A percentile compares a stretch with the other conserved stretches of the same genome.
Evolutionary conservation across 257 asterid species (phyloP).

Genomic region (Nyctanthes arbortristis): DNA sequence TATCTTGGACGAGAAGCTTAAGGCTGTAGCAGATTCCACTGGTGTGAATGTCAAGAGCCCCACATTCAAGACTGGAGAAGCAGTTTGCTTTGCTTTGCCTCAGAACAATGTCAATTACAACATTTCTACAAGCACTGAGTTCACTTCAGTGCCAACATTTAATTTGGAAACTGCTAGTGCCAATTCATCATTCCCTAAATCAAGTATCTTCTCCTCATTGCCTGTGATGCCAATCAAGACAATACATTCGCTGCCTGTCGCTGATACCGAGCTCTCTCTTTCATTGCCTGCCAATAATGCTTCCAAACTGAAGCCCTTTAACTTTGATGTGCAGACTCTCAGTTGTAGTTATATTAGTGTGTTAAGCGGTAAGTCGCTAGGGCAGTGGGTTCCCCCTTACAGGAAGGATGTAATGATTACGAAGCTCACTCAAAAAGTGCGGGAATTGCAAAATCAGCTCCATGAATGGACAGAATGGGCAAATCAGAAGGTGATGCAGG

Average conservation of each 20-base stretch:
- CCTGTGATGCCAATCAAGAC: slow-evolving; percentile 32
- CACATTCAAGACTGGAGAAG: slow-evolving; percentile 35
- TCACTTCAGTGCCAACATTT: slow-evolving; percentile 53
- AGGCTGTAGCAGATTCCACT: slow-evolving; percentile 56
- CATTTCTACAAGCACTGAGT: slow-evolving; percentile 41
- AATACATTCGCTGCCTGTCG: slow-evolving; percentile 50
- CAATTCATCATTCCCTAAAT: slow-evolving; percentile 36
- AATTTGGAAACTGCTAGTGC: slow-evolving; percentile 38
- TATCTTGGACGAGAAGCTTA: slow-evolving; percentile 64
- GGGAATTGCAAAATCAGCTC: slow-evolving; percentile 51
- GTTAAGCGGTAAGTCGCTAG: slow-evolving; percentile 39
- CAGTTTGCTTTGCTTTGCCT: slow-evolving; percentile 39
- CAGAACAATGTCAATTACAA: slow-evolving; percentile 40
- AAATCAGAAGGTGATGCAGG: slow-evolving; percentile 75
- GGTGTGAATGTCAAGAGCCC: slow-evolving; percentile 42
- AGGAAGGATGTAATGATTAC: slow-evolving; percentile 81
- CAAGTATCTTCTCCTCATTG: slow-evolving; percentile 38
- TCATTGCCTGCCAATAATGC: slow-evolving; percentile 63
- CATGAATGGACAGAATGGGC: slow-evolving; percentile 70
- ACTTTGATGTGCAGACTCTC: slow-evolving; percentile 41
- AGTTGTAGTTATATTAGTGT: slow-evolving; percentile 35
- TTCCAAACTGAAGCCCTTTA: slow-evolving; percentile 55
- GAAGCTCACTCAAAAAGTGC: slow-evolving; percentile 72
- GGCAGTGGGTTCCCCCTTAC: slow-evolving; percentile 58
- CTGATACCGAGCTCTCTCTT: slow-evolving; percentile 91